A percentile compares a stretch with the other conserved stretches of the same genome.
These are phyloP conservation scores for Flaveria linearis DNA, from an alignment of 129 eudicot species.

Conservation along the genomic window DNA sequence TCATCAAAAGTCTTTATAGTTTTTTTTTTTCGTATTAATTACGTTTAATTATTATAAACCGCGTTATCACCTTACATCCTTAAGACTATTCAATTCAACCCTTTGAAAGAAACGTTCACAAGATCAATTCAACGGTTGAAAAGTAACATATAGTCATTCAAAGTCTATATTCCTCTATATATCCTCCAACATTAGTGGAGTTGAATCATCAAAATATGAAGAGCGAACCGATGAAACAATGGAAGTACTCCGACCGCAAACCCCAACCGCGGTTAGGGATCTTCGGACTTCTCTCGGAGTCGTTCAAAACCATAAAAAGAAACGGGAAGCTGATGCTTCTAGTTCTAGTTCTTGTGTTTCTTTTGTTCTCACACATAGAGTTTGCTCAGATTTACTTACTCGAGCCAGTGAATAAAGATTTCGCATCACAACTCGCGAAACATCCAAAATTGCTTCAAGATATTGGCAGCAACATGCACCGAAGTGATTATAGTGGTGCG, in stretches of 20 bases:
- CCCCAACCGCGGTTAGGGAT: constrained; percentile 24
- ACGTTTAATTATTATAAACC: constrained; percentile 1
- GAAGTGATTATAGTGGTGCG: neutral
- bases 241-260: constrained; percentile 13
- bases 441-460: constrained; percentile 22
- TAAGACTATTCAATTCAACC: constrained; percentile 16
- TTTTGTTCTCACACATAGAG: constrained; percentile 22
- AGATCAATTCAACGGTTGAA: constrained; percentile 12
- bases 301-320: constrained; percentile 29
- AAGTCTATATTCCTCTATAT: constrained; percentile 5
- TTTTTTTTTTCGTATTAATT: neutral
- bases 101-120: neutral
- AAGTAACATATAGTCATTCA: neutral
- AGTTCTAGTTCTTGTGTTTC: constrained; percentile 35
- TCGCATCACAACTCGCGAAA: neutral
- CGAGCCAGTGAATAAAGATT: constrained; percentile 15
- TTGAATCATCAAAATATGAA: constrained; percentile 24
- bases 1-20: neutral
- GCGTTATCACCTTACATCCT: constrained; percentile 4
- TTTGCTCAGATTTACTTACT: constrained; percentile 19
- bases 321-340: constrained; percentile 12
- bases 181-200: neutral
- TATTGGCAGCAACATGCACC: neutral
- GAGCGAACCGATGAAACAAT: neutral
- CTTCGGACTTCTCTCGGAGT: constrained; percentile 30